Percentiles rank a stretch among this genome's conserved stretches.
These are phyloP conservation scores for Microbotryum saponariae DNA, from an alignment of 1,284 basidiomycete species.

Conservation along the genomic window DNA sequence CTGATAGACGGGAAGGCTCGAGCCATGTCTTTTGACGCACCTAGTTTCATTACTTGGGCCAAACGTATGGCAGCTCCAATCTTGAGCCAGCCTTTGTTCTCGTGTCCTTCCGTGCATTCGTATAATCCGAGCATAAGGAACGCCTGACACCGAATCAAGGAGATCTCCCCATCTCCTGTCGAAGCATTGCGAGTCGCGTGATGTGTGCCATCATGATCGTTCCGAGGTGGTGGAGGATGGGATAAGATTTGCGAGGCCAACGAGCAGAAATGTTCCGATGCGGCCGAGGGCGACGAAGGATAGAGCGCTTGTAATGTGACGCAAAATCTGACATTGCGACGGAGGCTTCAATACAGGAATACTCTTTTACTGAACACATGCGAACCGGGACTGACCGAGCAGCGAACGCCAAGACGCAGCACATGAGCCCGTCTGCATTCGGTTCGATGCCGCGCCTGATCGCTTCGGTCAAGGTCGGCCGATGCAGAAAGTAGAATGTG, in stretches of 20 bases:
- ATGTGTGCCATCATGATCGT: slow-evolving; percentile 1
- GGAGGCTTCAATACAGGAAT: neutral
- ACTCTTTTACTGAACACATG: neutral
- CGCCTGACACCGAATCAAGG: slow-evolving; percentile 30
- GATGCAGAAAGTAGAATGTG: slow-evolving; percentile 30
- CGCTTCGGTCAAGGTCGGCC: slow-evolving; percentile 12
- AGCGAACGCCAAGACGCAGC: slow-evolving; percentile 29
- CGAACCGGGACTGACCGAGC: slow-evolving; percentile 3
- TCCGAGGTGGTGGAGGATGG: slow-evolving; percentile 9
- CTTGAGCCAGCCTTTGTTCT: slow-evolving; percentile 32
- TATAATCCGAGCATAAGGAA: slow-evolving; percentile 31
- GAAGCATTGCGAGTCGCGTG: neutral
- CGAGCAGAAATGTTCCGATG: slow-evolving; percentile 24
- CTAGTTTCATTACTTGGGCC: slow-evolving; percentile 30
- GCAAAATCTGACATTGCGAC: slow-evolving; percentile 11
- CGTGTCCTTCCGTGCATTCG: slow-evolving; percentile 29
- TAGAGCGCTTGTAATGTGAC: slow-evolving; percentile 17
- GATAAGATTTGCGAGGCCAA: slow-evolving; percentile 22
- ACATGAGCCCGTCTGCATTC: slow-evolving; percentile 14
- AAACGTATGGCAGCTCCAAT: slow-evolving; percentile 31
- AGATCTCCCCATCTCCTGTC: slow-evolving; percentile 20
- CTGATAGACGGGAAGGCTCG: too few species aligned
- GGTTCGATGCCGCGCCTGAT: slow-evolving; percentile 1
- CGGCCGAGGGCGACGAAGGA: slow-evolving; percentile 14
- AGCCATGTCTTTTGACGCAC: slow-evolving; percentile 24